A percentile compares a stretch with the other conserved stretches of the same genome.
These are phyloP conservation scores for Aspergillus haitiensis DNA, from an alignment of 495 filamentous ascomycete genomes.

Conservation along the genomic window DNA sequence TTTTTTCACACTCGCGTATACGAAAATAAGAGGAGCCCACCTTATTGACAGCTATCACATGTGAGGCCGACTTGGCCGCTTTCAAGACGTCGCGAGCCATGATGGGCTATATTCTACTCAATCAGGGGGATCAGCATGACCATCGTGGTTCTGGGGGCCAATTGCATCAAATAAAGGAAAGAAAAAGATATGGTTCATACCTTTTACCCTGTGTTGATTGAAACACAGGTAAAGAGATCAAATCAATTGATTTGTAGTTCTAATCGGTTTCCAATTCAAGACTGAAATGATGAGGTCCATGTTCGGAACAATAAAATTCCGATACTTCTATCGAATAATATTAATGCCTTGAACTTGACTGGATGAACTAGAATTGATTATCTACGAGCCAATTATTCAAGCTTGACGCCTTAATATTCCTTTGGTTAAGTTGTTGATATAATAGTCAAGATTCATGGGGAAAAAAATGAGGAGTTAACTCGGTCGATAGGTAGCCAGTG, in stretches of 20 bases:
- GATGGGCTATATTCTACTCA: slow-evolving; percentile 29
- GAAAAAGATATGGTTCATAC: neutral
- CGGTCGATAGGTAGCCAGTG: no score
- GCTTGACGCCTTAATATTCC: no score
- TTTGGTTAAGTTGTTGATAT: no score
- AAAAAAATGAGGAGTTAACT: no score
- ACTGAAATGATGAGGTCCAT: slow-evolving; percentile 7
- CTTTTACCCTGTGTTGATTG: neutral
- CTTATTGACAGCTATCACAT: slow-evolving; percentile 41
- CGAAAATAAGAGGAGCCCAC: slow-evolving; percentile 19
- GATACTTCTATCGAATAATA: neutral
- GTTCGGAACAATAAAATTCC: slow-evolving; percentile 9
- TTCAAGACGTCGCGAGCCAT: slow-evolving; percentile 47
- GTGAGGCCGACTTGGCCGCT: slow-evolving; percentile 45
- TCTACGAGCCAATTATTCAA: no score
- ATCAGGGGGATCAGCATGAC: slow-evolving; percentile 12
- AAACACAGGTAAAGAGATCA: neutral
- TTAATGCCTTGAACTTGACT: neutral
- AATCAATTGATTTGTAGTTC: neutral
- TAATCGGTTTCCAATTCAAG: neutral
- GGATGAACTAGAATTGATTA: neutral
- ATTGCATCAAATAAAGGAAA: neutral
- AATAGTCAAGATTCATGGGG: no score
- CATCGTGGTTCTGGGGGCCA: neutral
- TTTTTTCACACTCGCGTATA: neutral